Percentiles rank a stretch among this genome's conserved stretches.
Conservation (phyloP, 495 filamentous ascomycete genomes). For the Hapsidospora chrysogenum region DNA sequence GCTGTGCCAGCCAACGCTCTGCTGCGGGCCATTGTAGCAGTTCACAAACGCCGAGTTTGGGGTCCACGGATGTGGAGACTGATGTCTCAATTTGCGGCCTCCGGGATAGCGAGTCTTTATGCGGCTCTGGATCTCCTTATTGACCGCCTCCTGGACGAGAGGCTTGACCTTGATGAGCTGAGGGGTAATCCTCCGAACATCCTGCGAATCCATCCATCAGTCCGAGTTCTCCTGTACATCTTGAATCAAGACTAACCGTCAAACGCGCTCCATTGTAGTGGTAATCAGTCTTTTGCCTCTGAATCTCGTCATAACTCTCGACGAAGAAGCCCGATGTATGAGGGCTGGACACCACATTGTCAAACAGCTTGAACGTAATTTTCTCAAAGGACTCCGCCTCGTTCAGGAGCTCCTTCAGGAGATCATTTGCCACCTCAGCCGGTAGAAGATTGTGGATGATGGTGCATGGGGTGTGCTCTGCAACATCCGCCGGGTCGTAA, state of each 20-base stretch:
- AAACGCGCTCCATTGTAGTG: conserved; percentile 65
- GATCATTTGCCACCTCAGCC: conserved; percentile 44
- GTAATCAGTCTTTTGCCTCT: conserved; percentile 58
- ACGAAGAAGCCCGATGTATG: conserved; percentile 77
- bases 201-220: conserved; percentile 18
- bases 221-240: too few species aligned
- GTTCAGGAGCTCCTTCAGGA: conserved; percentile 58
- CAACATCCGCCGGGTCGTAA: conserved; percentile 62
- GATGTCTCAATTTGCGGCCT: conserved; percentile 59
- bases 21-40: conserved; percentile 62
- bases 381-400: conserved; percentile 61
- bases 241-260: conserved; percentile 25
- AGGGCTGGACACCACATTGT: conserved; percentile 62
- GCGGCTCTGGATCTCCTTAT: conserved; percentile 48
- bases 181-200: conserved; percentile 58
- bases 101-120: conserved; percentile 41
- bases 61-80: conserved; percentile 53
- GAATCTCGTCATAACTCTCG: conserved; percentile 40
- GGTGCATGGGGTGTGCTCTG: conserved; percentile 67
- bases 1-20: conserved; percentile 80
- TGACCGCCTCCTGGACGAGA: conserved; percentile 56
- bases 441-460: conserved; percentile 87
- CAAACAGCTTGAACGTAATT: conserved; percentile 70
- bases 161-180: conserved; percentile 47
- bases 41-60: conserved; percentile 91